Conservation (phyloP, 2,329 filamentous ascomycete genomes). For the Penicillium sp. region DNA sequence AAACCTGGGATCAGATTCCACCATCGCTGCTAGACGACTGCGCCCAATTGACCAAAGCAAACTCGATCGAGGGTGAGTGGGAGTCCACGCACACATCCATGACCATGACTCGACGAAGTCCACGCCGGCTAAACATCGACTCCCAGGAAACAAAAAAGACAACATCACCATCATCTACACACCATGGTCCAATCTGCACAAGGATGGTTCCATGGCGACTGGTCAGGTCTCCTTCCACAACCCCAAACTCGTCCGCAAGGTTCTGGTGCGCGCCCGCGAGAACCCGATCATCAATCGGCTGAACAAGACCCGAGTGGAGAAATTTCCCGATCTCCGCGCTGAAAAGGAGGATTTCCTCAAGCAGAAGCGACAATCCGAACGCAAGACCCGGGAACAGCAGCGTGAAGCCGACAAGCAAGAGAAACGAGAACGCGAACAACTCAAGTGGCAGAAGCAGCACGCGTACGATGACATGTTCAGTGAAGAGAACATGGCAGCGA, state of each 20-base stretch:
- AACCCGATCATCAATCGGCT: conserved; percentile 94
- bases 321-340: conserved; percentile 72
- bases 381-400: conserved; percentile 38
- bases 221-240: conserved; percentile 96
- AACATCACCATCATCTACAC: conserved; percentile 97
- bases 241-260: conserved; percentile 69
- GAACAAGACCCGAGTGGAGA: conserved; percentile 92
- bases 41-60: conserved; percentile 96
- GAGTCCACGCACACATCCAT: neutral
- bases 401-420: conserved; percentile 40
- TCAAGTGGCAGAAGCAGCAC: conserved; percentile 95
- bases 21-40: conserved; percentile 72
- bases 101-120: too few relatives aligned
- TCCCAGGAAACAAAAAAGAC: conserved; percentile 97
- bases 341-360: conserved; percentile 73
- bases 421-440: conserved; percentile 70
- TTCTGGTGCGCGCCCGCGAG: conserved; percentile 73
- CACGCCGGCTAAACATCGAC: too few relatives aligned
- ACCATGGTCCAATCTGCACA: conserved; percentile 92
- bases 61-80: conserved; percentile 80
- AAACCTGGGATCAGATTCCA: conserved; percentile 78
- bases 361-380: conserved; percentile 65
- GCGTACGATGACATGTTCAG: conserved; percentile 90
- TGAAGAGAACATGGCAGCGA: conserved; percentile 68
- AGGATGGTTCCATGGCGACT: conserved; percentile 90